These are phyloP conservation scores for Boletus sp. DNA, from an alignment of 1,284 basidiomycete species.

Conservation along the genomic window DNA sequence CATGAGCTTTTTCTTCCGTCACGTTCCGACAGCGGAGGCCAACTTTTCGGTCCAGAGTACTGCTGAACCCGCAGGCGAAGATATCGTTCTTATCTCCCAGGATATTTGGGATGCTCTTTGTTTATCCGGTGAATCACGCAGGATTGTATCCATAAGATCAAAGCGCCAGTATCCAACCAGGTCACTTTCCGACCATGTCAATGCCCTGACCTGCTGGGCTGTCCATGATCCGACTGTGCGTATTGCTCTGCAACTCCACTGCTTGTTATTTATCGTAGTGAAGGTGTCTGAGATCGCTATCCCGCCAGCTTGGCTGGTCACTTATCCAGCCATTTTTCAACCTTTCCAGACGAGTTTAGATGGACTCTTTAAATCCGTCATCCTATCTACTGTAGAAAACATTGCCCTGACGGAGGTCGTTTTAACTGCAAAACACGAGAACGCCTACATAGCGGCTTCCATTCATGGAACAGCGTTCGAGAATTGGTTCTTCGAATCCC, in stretches of 20 bases:
- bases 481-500: conserved; percentile 32
- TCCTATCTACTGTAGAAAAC: conserved; percentile 22
- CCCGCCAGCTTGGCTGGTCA: conserved; percentile 27
- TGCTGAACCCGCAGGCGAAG: conserved; percentile 3
- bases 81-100: conserved; percentile 31
- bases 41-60: conserved; percentile 22
- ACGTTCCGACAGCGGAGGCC: conserved; percentile 20
- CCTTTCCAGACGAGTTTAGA: conserved; percentile 14
- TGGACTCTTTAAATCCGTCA: conserved; percentile 15
- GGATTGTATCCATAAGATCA: conserved; percentile 22
- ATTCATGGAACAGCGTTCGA: conserved; percentile 19
- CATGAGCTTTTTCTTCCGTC: conserved; percentile 36
- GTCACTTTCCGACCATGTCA: conserved; percentile 3
- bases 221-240: conserved; percentile 24
- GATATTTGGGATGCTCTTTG: conserved; percentile 35
- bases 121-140: conserved; percentile 15
- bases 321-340: conserved; percentile 31
- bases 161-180: conserved; percentile 19
- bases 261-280: conserved; percentile 8
- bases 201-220: conserved; percentile 32
- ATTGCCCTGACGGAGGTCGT: conserved; percentile 43
- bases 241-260: not conserved
- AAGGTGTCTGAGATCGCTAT: conserved; percentile 30
- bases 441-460: conserved; percentile 38
- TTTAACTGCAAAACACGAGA: conserved; percentile 45